Base-by-base conservation (phyloP, 169 alveolate species). In the Plasmodium gonderi region DNA sequence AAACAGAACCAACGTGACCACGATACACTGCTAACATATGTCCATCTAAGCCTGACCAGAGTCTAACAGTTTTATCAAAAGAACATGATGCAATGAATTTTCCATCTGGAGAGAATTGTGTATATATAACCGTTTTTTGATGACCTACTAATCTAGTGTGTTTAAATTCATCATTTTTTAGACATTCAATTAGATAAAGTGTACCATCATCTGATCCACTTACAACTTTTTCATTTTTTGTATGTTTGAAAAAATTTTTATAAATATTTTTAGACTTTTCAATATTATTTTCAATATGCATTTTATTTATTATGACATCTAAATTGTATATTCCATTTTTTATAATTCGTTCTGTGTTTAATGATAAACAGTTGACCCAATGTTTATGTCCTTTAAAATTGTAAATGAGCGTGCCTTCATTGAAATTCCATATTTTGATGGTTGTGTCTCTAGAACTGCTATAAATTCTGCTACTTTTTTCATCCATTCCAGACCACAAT, bases 181-280 rank as follows among this genome's bases (percentile, higher is more conserved):
- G 98, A 98, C 78, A 97, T 94, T 99, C 99, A 98, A 60, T 98
- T 91, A 91, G 47, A 67, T 97, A 97, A 92, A 99, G 95, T 45
- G 99, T 98, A 89, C 97, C 96, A 92, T 99, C 99, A 94, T 99
- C 99, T 31, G 99, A 98, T 23, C 99, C 99, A 44, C 99, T 97
- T 8, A 99, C 99, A 36, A 99, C 90, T 82, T 99, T 96, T 93
- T 99, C 99, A 77, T 85, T 97, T 78, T 97, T 98, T 91, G 92
- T 96, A 80, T 94, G 79, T 82, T 91, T 91, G 29, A 72, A 38
- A 20, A 94, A 95, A 47, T 92, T 89, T 40, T 87, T 38, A 51
- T 64, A 67, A 75, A 91, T 91, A 45, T 85, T 96, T 74, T 89
- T 80, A 17, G 94, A 80, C 51, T 81, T 91, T 20, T 93, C 94